phyloP scores from a whole-genome alignment of 768 basidiomycete genomes.

The Gautieria morchelliformis region DNA sequence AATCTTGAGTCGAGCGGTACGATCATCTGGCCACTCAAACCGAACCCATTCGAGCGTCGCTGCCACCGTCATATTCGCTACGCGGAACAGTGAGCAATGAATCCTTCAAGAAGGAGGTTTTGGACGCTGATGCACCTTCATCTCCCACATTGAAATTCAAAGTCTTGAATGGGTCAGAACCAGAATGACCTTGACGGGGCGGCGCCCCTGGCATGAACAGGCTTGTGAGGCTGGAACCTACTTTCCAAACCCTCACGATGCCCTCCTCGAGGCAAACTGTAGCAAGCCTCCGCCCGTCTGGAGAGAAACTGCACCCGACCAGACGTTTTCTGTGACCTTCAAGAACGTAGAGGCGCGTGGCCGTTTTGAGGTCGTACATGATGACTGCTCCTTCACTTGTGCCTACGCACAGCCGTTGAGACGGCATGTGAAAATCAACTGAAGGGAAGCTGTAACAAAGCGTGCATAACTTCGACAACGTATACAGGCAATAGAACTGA shows the following conservation, averaged over 20 bases:
- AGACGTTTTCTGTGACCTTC: slow-evolving; percentile 81
- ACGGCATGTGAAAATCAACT: slow-evolving; percentile 84
- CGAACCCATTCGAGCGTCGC: slow-evolving; percentile 62
- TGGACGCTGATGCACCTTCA: slow-evolving; percentile 41
- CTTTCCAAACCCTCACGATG: slow-evolving; percentile 88
- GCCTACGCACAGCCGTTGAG: slow-evolving; percentile 86
- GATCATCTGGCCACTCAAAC: slow-evolving; percentile 79
- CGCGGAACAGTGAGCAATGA: background rate
- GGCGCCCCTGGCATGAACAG: slow-evolving; percentile 89
- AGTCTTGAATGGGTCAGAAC: slow-evolving; percentile 82
- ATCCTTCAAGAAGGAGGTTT: background rate
- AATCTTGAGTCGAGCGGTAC: slow-evolving; percentile 77
- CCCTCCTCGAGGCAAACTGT: slow-evolving; percentile 83
- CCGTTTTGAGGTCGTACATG: slow-evolving; percentile 96
- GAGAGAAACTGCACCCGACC: slow-evolving; percentile 83
- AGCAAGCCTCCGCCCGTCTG: slow-evolving; percentile 84
- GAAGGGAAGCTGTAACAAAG: slow-evolving; percentile 61
- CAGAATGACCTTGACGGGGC: slow-evolving; percentile 77
- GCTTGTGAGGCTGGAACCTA: slow-evolving; percentile 80
- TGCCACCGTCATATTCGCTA: slow-evolving; percentile 48
- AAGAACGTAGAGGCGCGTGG: slow-evolving; percentile 88
- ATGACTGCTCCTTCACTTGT: slow-evolving; percentile 89
- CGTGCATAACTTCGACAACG: background rate
- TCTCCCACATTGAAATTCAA: slow-evolving; percentile 78
- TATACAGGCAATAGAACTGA: slow-evolving; percentile 26